Conservation (phyloP, 139 green algal species). For the Chlamydomonas sp. region DNA sequence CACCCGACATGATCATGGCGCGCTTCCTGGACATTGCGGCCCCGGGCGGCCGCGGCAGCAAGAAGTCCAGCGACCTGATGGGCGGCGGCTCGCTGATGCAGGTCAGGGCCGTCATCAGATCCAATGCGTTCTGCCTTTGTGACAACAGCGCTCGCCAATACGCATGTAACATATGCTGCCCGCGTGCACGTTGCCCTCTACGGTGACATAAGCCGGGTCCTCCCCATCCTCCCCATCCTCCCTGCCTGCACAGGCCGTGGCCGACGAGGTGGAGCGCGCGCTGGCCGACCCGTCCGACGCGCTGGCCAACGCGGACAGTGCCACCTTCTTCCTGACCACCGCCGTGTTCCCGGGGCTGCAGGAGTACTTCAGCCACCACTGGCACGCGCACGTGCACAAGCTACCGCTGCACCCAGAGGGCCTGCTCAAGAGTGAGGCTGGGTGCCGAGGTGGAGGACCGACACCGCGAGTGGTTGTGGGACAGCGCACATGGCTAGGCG, state of each 20-base stretch:
- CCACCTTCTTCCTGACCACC: constrained; percentile 31
- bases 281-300: constrained; percentile 13
- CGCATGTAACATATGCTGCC: neutral
- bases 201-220: neutral
- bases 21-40: constrained; percentile 32
- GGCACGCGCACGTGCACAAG: constrained; percentile 27
- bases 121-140: neutral
- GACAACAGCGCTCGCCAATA: no score
- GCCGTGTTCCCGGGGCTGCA: constrained; percentile 37
- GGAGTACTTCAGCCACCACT: constrained; percentile 51
- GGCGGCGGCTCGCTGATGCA: constrained; percentile 19
- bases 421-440: constrained; percentile 6
- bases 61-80: neutral
- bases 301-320: constrained; percentile 21
- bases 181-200: neutral
- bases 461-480: neutral
- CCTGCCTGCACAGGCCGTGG: neutral
- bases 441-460: neutral
- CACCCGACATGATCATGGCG: neutral
- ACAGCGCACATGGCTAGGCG: neutral
- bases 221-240: neutral
- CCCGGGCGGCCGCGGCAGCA: neutral
- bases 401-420: neutral
- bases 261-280: constrained; percentile 15
- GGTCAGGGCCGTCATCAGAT: neutral